Percentiles rank a stretch among this genome's conserved stretches.
Evolutionary conservation across 1,284 basidiomycete genomes (phyloP).

Genomic region (Flammula alnicola): DNA sequence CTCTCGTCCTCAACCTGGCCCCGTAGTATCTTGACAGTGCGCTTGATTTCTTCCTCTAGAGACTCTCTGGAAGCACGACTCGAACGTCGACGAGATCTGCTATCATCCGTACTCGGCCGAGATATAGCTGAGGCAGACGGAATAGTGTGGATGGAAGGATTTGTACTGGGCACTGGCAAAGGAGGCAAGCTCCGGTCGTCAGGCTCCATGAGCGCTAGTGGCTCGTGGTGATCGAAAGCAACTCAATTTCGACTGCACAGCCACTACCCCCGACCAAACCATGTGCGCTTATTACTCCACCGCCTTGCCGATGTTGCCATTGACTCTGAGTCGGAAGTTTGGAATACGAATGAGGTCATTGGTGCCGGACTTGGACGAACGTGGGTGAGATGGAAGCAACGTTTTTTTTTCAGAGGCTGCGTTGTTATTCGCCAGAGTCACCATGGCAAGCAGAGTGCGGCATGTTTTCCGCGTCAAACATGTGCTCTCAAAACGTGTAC

Average conservation of each 20-base stretch:
- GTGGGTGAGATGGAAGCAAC: no score
- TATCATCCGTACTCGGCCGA: no score
- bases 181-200: neutral
- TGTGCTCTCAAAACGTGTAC: no score
- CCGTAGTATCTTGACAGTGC: slow-evolving; percentile 27
- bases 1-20: slow-evolving; percentile 35
- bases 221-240: neutral
- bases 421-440: no score
- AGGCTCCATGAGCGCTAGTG: slow-evolving; percentile 3
- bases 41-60: slow-evolving; percentile 21
- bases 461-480: no score
- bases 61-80: slow-evolving; percentile 15
- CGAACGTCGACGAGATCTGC: slow-evolving; percentile 17
- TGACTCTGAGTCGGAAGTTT: no score
- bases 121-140: slow-evolving; percentile 3
- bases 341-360: no score
- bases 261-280: neutral
- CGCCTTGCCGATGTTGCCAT: no score
- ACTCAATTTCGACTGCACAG: neutral
- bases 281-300: neutral
- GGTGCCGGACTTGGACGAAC: no score
- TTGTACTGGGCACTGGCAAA: neutral
- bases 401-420: no score
- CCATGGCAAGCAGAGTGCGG: no score
- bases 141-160: neutral